Conservation (phyloP, 2,329 filamentous ascomycete species). For the Fusarium sp. region DNA sequence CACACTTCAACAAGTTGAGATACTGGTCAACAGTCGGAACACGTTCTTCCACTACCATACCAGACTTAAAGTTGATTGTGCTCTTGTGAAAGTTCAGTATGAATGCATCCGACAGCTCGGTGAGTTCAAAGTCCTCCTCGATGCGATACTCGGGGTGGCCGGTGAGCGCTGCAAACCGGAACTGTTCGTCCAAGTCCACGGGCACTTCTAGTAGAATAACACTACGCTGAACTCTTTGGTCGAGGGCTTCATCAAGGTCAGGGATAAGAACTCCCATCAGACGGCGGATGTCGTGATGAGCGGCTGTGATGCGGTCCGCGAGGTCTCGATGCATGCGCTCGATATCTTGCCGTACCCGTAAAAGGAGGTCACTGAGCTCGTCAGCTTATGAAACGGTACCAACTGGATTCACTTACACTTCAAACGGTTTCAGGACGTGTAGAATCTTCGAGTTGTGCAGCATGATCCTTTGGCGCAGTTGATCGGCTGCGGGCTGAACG, state of each 20-base stretch:
- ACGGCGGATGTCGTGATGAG: constrained; percentile 37
- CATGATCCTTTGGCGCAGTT: constrained; percentile 46
- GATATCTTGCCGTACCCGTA: constrained; percentile 45
- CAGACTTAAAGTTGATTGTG: constrained; percentile 40
- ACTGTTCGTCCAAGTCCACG: constrained; percentile 35
- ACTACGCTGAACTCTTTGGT: constrained; percentile 30
- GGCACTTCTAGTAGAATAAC: constrained; percentile 36
- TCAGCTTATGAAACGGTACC: neutral
- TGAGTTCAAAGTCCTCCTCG: constrained; percentile 38
- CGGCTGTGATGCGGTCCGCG: constrained; percentile 35
- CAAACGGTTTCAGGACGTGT: constrained; percentile 50
- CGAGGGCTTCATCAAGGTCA: constrained; percentile 40
- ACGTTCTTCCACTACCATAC: constrained; percentile 43
- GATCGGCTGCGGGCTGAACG: constrained; percentile 48
- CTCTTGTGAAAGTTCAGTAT: constrained; percentile 44
- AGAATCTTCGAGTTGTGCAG: constrained; percentile 50
- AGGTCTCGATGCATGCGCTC: constrained; percentile 42
- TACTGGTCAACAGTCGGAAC: constrained; percentile 43
- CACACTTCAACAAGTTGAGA: constrained; percentile 48
- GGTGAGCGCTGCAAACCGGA: constrained; percentile 39
- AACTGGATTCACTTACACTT: constrained; percentile 44
- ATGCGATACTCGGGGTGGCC: constrained; percentile 31
- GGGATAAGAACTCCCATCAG: constrained; percentile 44
- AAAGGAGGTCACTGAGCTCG: constrained; percentile 46
- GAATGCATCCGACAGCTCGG: constrained; percentile 48